A percentile compares a stretch with the other conserved stretches of the same genome.
phyloP scores from a whole-genome alignment of 345 rosid species.

The Citrus trifoliata region DNA sequence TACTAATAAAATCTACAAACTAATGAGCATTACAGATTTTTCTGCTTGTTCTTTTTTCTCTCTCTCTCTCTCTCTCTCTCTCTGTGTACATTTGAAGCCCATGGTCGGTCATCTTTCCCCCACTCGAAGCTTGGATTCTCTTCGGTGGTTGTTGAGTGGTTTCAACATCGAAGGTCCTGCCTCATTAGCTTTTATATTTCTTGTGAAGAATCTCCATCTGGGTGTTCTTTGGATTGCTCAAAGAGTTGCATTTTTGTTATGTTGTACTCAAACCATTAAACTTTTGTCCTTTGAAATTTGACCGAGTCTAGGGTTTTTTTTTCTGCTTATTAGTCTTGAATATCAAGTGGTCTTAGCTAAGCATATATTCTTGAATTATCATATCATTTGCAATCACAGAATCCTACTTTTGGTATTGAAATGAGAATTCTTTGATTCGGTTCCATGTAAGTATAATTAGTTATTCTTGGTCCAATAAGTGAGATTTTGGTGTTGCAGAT shows the following conservation, averaged over 20 bases:
- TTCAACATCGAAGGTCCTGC: slow-evolving; percentile 5
- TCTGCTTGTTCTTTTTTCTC: background rate
- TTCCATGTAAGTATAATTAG: background rate
- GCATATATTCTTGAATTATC: slow-evolving; percentile 29
- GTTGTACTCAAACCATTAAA: background rate
- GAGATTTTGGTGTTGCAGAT: slow-evolving; percentile 10
- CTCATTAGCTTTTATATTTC: slow-evolving; percentile 11
- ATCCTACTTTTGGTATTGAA: slow-evolving; percentile 4
- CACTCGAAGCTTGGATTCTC: slow-evolving; percentile 7
- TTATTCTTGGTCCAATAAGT: slow-evolving; percentile 2
- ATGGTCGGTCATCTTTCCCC: background rate
- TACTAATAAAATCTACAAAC: background rate
- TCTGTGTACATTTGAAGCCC: background rate
- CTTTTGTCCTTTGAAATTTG: background rate
- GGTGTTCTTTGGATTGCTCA: slow-evolving; percentile 27
- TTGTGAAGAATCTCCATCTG: slow-evolving; percentile 23
- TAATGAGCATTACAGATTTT: background rate
- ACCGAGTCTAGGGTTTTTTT: slow-evolving; percentile 8
- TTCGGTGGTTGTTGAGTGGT: background rate
- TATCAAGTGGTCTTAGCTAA: slow-evolving; percentile 6
- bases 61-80: too few relatives aligned
- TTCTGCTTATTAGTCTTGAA: background rate
- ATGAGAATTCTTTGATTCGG: background rate
- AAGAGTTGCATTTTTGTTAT: slow-evolving; percentile 6
- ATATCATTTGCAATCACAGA: background rate